Base-by-base conservation (phyloP, 805 yeast genomes). In the Yamadazyma paraphyllophila region DNA sequence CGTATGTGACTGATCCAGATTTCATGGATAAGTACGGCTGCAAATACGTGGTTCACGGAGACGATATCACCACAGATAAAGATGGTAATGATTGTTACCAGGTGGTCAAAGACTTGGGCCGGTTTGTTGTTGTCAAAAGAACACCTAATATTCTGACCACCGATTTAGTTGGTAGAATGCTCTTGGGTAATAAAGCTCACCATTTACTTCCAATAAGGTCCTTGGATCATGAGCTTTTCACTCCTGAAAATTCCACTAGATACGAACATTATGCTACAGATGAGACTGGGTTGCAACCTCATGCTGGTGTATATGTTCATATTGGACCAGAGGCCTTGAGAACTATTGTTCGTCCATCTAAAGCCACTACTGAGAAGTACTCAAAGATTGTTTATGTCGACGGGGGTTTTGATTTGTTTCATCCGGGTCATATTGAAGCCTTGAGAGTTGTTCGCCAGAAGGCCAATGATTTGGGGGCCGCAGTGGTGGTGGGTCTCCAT, bases 31-130 rank as follows among this genome's bases (percentile, higher is more conserved):
- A 71, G 20, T 80, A 80, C 59, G 79, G 78, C 6, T 94, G 99
- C 69, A 67, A 80, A 59, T 94, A 83, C 62, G 99, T 94, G n/a
- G 96, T 94, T 9, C 99, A 94, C 64, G 99, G 99, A 6, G 99
- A 94, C 65, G 99, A 94, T 61, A 89, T 94, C 53, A 94, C 97
- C 20, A 87, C 97, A 1, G 98, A 94, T 65, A 96, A 96, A 12
- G 77, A 88, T 59, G 99, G 99, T 2, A 83, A 88, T 46, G 99
- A 94, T 66, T 89, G 97, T 58, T 94, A 94, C 66, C 84, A 85
- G 47, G 74, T 63, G 20, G 88, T 91, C 53, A 91, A 92, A 62
- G 88, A 88, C 44, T 66, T 81, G 60, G 96, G 95, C n/a, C 69
- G 92, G 53, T 88, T 92, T 61, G 77, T 83, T 15, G 89, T 88